Conservation (phyloP, 2,329 filamentous ascomycete species). For the Xylariales sp. region DNA sequence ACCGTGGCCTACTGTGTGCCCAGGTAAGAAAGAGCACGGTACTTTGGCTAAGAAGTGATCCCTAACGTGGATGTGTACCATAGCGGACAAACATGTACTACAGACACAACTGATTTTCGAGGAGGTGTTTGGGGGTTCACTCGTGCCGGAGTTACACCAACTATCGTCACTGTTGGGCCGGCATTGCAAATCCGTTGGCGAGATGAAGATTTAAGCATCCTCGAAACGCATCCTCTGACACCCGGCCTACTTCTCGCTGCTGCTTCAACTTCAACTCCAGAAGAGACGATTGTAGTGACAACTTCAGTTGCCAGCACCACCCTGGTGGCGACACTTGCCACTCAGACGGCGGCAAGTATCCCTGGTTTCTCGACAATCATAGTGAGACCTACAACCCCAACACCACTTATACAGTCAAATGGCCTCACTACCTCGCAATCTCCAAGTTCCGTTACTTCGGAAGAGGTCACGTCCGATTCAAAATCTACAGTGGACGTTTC, state of each 20-base stretch:
- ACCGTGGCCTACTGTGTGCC: slow-evolving; percentile 28
- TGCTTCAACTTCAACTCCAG: neutral
- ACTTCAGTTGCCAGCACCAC: neutral
- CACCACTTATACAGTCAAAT: no score
- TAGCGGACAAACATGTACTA: slow-evolving; percentile 34
- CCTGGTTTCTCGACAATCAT: no score
- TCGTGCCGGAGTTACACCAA: slow-evolving; percentile 13
- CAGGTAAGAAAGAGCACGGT: slow-evolving; percentile 18
- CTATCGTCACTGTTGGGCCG: slow-evolving; percentile 28
- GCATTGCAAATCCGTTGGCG: slow-evolving; percentile 35
- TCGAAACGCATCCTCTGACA: slow-evolving; percentile 33
- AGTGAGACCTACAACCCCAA: no score
- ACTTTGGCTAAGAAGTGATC: neutral
- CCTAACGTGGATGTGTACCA: no score
- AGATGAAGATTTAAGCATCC: slow-evolving; percentile 26
- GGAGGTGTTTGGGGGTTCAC: slow-evolving; percentile 34
- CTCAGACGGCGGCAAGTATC: no score
- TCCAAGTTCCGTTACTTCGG: no score
- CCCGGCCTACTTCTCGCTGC: slow-evolving; percentile 23
- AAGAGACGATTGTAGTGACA: neutral
- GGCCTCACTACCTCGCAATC: no score
- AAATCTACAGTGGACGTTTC: no score
- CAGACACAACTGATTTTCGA: slow-evolving; percentile 34
- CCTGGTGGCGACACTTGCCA: no score
- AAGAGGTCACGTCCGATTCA: no score